Conservation (phyloP, 768 basidiomycete genomes). For the Sarcodon aspratus region DNA sequence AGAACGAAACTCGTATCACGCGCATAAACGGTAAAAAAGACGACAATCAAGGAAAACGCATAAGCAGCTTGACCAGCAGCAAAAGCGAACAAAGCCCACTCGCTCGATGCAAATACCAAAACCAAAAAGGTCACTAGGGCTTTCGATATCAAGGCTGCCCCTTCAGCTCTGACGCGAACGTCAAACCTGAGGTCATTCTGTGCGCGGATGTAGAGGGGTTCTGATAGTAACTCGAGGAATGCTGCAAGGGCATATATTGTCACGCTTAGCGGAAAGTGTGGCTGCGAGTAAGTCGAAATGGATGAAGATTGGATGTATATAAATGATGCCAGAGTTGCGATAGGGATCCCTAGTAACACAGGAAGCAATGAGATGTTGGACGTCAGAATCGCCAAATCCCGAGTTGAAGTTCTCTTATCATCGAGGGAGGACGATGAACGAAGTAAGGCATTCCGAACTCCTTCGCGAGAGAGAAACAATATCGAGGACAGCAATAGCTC, state of each 20-base stretch:
- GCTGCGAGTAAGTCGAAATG: constrained; percentile 43
- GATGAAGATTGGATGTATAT: constrained; percentile 48
- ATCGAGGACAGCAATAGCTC: constrained; percentile 86
- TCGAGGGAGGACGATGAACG: constrained; percentile 29
- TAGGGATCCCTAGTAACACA: constrained; percentile 52
- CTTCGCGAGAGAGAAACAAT: constrained; percentile 89
- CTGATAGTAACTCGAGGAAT: constrained; percentile 65
- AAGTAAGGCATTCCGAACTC: constrained; percentile 76
- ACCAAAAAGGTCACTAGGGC: constrained; percentile 61
- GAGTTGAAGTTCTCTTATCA: not conserved
- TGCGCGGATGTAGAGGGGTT: constrained; percentile 41
- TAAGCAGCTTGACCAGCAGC: constrained; percentile 79
- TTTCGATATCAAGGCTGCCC: constrained; percentile 65
- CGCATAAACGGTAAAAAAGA: constrained; percentile 32
- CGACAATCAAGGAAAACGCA: constrained; percentile 39
- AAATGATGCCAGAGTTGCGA: constrained; percentile 38
- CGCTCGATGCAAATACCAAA: constrained; percentile 31
- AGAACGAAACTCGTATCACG: constrained; percentile 8
- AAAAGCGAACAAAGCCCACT: constrained; percentile 68
- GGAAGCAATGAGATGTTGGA: constrained; percentile 57
- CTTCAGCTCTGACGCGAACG: constrained; percentile 79
- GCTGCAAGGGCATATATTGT: constrained; percentile 65
- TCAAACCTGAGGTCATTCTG: constrained; percentile 60
- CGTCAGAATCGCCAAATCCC: constrained; percentile 5
- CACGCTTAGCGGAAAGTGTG: constrained; percentile 53